Conservation (phyloP, 1,284 basidiomycete genomes). For the Trichosporon faecale region DNA sequence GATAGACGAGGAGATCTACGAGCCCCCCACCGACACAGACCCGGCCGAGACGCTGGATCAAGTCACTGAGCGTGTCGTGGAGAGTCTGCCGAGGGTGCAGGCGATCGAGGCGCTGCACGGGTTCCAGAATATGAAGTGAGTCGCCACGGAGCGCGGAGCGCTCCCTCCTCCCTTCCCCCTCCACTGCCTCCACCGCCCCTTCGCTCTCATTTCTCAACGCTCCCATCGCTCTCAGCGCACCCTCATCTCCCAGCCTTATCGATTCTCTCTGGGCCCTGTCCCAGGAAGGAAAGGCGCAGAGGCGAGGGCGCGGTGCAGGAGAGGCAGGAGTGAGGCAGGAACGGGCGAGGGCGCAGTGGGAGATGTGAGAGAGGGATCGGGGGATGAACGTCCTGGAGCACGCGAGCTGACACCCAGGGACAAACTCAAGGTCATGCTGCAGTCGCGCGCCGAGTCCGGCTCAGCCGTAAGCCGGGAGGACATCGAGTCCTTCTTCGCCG, state of each 20-base stretch:
- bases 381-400: no score
- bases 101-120: slow-evolving; percentile 50
- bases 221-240: no score
- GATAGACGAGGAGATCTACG: slow-evolving; percentile 48
- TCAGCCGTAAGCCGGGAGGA: slow-evolving; percentile 40
- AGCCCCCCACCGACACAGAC: slow-evolving; percentile 44
- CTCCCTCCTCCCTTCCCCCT: no score
- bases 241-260: no score
- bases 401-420: slow-evolving; percentile 28
- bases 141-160: not conserved
- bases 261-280: no score
- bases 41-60: slow-evolving; percentile 45
- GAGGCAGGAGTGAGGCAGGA: no score
- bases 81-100: slow-evolving; percentile 43
- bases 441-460: slow-evolving; percentile 32
- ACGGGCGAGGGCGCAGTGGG: no score
- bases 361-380: no score
- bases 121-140: slow-evolving; percentile 49
- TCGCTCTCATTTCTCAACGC: not conserved
- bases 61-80: slow-evolving; percentile 41
- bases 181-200: no score
- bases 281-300: no score
- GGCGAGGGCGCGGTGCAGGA: no score
- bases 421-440: slow-evolving; percentile 40
- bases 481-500: slow-evolving; percentile 43